These are phyloP conservation scores for Suillus subalutaceus DNA, from an alignment of 768 basidiomycete genomes.

Conservation along the genomic window DNA sequence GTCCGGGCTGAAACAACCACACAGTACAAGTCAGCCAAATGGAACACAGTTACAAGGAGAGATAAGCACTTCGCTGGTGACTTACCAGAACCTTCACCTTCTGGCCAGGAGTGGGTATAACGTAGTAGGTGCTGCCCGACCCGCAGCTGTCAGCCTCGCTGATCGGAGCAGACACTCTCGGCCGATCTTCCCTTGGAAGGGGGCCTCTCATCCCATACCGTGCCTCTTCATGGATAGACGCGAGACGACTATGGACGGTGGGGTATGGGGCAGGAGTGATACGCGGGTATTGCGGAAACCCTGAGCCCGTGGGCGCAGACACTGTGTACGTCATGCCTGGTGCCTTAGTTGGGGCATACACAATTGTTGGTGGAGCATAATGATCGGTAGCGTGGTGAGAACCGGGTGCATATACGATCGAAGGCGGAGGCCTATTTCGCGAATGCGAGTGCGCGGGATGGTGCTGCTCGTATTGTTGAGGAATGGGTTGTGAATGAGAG, in stretches of 20 bases:
- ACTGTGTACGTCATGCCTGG: constrained; percentile 73
- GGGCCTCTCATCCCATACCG: constrained; percentile 32
- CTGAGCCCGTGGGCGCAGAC: constrained; percentile 53
- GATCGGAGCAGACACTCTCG: constrained; percentile 40
- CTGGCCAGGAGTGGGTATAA: constrained; percentile 70
- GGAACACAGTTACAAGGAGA: constrained; percentile 19
- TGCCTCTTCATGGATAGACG: constrained; percentile 42
- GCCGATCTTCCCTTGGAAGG: constrained; percentile 27
- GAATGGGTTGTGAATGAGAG: constrained; percentile 46
- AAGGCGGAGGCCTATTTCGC: constrained; percentile 48
- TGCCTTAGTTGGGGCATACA: constrained; percentile 54
- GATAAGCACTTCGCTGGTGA: constrained; percentile 20
- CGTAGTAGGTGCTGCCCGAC: constrained; percentile 76
- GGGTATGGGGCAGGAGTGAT: constrained; percentile 46
- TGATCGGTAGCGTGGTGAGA: constrained; percentile 46
- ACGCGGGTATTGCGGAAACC: constrained; percentile 42
- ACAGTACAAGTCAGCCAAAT: constrained; percentile 37
- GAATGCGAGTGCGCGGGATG: constrained; percentile 40
- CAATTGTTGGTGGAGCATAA: constrained; percentile 63
- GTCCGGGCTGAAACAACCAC: constrained; percentile 35
- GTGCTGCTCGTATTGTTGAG: constrained; percentile 34
- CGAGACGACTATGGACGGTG: constrained; percentile 38
- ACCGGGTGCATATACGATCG: constrained; percentile 62
- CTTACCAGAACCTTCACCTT: constrained; percentile 77
- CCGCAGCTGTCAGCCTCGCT: constrained; percentile 49